Base-by-base conservation (phyloP, 2,329 filamentous ascomycete genomes). In the Neopestalotiopsis clavispora region DNA sequence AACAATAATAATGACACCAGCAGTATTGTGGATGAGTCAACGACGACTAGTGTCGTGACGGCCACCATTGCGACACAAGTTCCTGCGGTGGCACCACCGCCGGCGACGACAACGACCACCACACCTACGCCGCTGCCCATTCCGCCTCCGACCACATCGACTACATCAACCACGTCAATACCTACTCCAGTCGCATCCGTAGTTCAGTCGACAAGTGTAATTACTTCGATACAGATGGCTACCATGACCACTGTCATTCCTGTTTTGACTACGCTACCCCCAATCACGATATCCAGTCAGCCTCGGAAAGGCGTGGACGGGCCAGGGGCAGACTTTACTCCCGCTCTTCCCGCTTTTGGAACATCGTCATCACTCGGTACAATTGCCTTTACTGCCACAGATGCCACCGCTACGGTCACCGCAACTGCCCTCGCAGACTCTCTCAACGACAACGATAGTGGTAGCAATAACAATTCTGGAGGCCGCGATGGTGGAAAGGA, bases 261-360 rank as follows among this genome's bases (percentile, higher is more conserved):
- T 4, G 38, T 70, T 4, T 57, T 66, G n/a, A 70, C 69, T 12
- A 59, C 49, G 3, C 52, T 61, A 23, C 40, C 59, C 17, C 58
- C 45, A 17, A 32, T 59, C 14, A 38, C 59, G 14, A 67, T 69
- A n/a, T 67, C 68, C 13, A 68, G 66, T 32, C 66, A 70, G 28
- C 69, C 69, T 38, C 62, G 69, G 34, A 70, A 70, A 58, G 69
- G 69, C 4, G 34, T 70, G 4, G 69, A 70, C 28, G 62, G 62
- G 23, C 68, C 42, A 32, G 23, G 58, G 10, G 42, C 66, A 57
- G 56, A 45, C 23, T 59, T 67, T 28, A 45, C 65, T 17, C 34
- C 56, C 23, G 20, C 58, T 67, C 59, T 67, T 42, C 66, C 66
- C 42, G 56, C n/a, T 13, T 17, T 67, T 20, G 66, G 40, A 13